Evolutionary conservation across 116 monocot species (phyloP).

Genomic region (Zostera marina): DNA sequence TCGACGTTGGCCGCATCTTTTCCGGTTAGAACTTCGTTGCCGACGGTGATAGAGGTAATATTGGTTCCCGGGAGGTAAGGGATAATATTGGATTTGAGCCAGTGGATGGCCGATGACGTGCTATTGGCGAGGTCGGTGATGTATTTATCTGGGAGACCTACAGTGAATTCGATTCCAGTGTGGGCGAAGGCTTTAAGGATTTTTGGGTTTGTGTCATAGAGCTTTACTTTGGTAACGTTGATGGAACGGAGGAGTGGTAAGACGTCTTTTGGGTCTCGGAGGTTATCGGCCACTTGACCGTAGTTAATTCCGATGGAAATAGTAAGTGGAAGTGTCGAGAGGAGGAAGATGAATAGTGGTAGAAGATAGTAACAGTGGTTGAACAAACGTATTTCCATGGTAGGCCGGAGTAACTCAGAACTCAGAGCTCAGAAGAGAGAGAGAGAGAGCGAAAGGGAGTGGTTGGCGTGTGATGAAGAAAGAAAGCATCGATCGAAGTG

Average conservation of each 20-base stretch:
- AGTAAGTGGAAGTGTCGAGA: not conserved
- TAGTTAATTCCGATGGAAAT: conserved; percentile 28
- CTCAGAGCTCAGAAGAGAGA: too few relatives aligned
- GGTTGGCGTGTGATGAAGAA: too few relatives aligned
- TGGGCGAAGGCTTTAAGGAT: conserved; percentile 30
- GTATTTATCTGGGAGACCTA: conserved; percentile 22
- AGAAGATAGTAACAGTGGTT: conserved; percentile 1
- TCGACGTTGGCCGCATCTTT: conserved; percentile 9
- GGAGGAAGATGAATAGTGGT: not conserved
- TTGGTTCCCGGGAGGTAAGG: conserved; percentile 6
- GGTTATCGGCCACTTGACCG: conserved; percentile 28
- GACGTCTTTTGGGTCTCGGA: conserved; percentile 17
- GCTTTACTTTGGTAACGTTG: conserved; percentile 17
- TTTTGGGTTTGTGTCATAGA: conserved; percentile 35
- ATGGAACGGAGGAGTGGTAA: conserved; percentile 24
- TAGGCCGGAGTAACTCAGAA: not conserved
- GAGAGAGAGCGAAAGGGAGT: too few relatives aligned
- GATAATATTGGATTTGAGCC: not conserved
- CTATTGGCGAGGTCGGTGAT: conserved; percentile 6
- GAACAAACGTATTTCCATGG: not conserved
- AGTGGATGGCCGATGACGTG: conserved; percentile 12
- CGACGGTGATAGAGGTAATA: conserved; percentile 27
- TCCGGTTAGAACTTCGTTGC: conserved; percentile 36
- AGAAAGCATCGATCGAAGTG: not conserved
- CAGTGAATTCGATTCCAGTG: conserved; percentile 21